phyloP scores from a whole-genome alignment of 2,329 filamentous ascomycete species.

The Trichophyton mentagrophytes region DNA sequence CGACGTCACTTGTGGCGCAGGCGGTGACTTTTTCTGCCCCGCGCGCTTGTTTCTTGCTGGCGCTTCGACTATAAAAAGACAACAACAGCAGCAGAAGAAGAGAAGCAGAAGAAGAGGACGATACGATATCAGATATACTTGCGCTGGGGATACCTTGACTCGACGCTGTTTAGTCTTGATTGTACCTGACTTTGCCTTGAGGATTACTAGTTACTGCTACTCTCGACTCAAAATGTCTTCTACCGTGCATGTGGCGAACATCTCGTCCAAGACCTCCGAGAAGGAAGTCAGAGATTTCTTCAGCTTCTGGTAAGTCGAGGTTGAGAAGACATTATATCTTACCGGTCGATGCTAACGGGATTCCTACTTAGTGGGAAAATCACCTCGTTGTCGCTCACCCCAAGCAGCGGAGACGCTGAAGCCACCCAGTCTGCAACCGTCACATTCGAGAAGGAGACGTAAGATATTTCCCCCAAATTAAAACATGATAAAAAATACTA shows the following conservation, averaged over 20 bases:
- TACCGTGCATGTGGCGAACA: constrained; percentile 82
- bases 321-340: not conserved
- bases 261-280: constrained; percentile 67
- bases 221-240: constrained; percentile 36
- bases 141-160: too few species aligned
- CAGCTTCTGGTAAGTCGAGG: constrained; percentile 63
- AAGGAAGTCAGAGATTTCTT: constrained; percentile 95
- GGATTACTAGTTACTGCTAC: too few species aligned
- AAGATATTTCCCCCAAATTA: constrained; percentile 16
- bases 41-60: constrained; percentile 6
- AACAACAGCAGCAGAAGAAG: not conserved
- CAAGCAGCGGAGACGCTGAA: constrained; percentile 40
- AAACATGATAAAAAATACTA: constrained; percentile 6
- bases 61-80: not conserved
- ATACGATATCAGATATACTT: too few species aligned
- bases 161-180: too few species aligned
- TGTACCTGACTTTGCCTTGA: too few species aligned
- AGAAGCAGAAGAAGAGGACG: too few species aligned
- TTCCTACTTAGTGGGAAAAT: constrained; percentile 68
- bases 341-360: constrained; percentile 17
- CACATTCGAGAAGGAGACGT: constrained; percentile 88
- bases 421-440: constrained; percentile 76
- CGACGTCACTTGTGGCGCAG: constrained; percentile 27
- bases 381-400: constrained; percentile 61
- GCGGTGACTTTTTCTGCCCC: not conserved